These are phyloP conservation scores for Arabis hirsuta DNA, from an alignment of 345 rosid species.

Conservation along the genomic window DNA sequence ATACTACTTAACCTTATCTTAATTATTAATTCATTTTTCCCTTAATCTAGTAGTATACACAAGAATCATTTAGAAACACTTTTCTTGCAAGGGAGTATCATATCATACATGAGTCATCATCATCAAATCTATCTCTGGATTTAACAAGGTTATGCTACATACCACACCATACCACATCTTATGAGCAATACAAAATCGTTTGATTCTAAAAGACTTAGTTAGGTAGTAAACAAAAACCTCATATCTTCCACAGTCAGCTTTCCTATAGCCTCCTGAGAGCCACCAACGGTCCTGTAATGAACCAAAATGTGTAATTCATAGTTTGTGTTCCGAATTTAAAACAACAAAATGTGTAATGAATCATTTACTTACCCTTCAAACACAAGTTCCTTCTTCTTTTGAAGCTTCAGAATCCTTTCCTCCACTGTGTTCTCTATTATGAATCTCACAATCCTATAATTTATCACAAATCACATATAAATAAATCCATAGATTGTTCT, in stretches of 20 bases:
- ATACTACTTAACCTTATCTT: background rate
- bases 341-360: background rate
- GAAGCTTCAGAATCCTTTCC: constrained; percentile 92
- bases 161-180: constrained; percentile 19
- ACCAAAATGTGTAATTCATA: background rate
- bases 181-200: background rate
- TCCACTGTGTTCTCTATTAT: constrained; percentile 90
- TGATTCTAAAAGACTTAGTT: background rate
- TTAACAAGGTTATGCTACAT: constrained; percentile 1
- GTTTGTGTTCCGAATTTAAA: background rate
- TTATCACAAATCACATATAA: constrained; percentile 20
- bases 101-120: background rate
- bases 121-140: constrained; percentile 12
- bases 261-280: constrained; percentile 79
- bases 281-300: constrained; percentile 79
- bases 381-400: constrained; percentile 89
- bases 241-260: constrained; percentile 77
- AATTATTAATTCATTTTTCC: background rate
- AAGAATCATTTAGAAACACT: constrained; percentile 20
- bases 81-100: constrained; percentile 22
- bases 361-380: constrained; percentile 81
- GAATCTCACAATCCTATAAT: constrained; percentile 75
- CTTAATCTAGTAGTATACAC: background rate
- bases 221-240: constrained; percentile 70
- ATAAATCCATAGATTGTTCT: background rate